Evolutionary conservation across 768 basidiomycete species (phyloP).

Genomic region (Trametes cubensis): DNA sequence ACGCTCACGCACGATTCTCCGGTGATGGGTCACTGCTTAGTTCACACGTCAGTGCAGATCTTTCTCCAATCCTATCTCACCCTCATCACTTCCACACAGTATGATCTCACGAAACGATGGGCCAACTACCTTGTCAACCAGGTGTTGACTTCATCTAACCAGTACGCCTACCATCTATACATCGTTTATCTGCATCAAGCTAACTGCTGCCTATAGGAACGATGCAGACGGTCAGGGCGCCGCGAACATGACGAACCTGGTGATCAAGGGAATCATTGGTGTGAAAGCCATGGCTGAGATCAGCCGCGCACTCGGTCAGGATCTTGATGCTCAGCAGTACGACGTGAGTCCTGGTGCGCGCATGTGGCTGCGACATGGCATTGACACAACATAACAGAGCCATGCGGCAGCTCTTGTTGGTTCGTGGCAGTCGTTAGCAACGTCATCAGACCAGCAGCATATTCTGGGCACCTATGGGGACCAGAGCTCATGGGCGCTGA

Average conservation of each 20-base stretch:
- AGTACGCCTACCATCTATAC: conserved; percentile 10
- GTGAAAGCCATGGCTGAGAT: conserved; percentile 30
- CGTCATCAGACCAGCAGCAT: conserved; percentile 9
- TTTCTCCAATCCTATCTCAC: too few relatives aligned
- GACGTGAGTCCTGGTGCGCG: conserved; percentile 12
- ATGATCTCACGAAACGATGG: conserved; percentile 29
- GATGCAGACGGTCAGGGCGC: conserved; percentile 16
- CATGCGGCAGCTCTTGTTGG: conserved; percentile 11
- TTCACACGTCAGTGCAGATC: conserved; percentile 1
- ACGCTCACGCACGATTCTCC: conserved; percentile 35
- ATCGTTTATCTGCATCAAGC: too few relatives aligned
- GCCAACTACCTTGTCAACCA: conserved; percentile 30
- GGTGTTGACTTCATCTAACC: conserved; percentile 15
- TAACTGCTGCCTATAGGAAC: background rate
- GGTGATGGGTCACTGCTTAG: conserved; percentile 33
- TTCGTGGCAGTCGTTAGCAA: conserved; percentile 17
- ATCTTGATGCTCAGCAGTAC: conserved; percentile 20
- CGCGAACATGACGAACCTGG: conserved; percentile 29
- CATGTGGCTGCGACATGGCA: too few relatives aligned
- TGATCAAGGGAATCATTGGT: conserved; percentile 31
- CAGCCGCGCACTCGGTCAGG: conserved; percentile 15
- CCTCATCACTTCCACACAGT: conserved; percentile 18
- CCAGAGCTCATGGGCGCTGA: conserved; percentile 18
- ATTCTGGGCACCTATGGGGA: conserved; percentile 14
- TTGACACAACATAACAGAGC: conserved; percentile 6